Percentiles rank a stretch among this genome's conserved stretches.
Conservation (phyloP, 2,329 filamentous ascomycete species). For the Diplocarpon rosae region DNA sequence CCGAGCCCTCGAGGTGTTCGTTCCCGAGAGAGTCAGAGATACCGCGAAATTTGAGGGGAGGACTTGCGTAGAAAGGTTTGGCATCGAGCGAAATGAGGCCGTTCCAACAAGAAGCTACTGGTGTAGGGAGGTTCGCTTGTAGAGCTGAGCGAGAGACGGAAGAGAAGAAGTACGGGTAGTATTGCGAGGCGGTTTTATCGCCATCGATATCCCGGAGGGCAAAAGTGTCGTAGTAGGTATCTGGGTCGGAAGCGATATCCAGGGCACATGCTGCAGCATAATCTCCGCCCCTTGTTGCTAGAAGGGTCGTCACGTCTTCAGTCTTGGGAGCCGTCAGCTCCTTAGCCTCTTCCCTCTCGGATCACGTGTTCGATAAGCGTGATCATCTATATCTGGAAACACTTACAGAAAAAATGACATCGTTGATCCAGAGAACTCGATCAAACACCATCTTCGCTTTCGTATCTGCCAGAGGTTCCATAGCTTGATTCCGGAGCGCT, state of each 20-base stretch:
- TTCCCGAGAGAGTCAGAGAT: slow-evolving; percentile 50
- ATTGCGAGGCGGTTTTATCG: slow-evolving; percentile 38
- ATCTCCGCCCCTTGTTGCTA: slow-evolving; percentile 44
- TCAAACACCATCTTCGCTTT: slow-evolving; percentile 31
- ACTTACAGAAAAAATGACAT: slow-evolving; percentile 47
- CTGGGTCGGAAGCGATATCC: slow-evolving; percentile 30
- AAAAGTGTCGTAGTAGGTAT: slow-evolving; percentile 47
- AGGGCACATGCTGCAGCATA: slow-evolving; percentile 51
- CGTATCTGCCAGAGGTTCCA: slow-evolving; percentile 28
- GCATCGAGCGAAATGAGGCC: slow-evolving; percentile 43
- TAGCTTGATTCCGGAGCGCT: slow-evolving; percentile 49
- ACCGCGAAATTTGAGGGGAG: slow-evolving; percentile 47
- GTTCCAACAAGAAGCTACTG: slow-evolving; percentile 47
- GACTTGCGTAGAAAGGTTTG: slow-evolving; percentile 37
- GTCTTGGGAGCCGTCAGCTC: slow-evolving; percentile 28
- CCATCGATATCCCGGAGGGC: slow-evolving; percentile 45
- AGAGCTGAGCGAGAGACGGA: slow-evolving; percentile 41
- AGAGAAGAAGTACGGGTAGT: slow-evolving; percentile 49
- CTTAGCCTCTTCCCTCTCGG: neutral
- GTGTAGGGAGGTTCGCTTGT: slow-evolving; percentile 37
- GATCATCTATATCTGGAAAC: neutral
- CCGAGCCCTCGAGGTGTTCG: slow-evolving; percentile 60
- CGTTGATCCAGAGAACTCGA: slow-evolving; percentile 51
- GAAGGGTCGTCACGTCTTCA: slow-evolving; percentile 42
- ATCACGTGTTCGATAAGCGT: neutral